Percentiles rank a stretch among this genome's conserved stretches.
Evolutionary conservation across 768 basidiomycete genomes (phyloP).

Genomic region (Lentinus brumalis): DNA sequence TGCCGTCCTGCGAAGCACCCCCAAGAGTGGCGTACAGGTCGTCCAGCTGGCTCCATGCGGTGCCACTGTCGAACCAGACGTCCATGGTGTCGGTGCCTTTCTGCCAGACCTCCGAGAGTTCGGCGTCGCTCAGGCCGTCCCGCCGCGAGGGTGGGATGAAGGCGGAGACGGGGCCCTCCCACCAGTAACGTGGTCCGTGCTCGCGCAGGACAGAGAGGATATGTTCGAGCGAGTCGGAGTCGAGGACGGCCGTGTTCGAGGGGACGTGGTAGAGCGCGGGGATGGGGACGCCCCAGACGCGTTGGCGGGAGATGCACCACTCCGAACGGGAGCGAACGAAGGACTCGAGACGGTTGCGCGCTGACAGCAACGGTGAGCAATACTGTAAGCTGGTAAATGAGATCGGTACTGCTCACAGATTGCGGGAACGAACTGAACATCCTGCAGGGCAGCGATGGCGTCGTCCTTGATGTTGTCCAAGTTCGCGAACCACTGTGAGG

Average conservation of each 20-base stretch:
- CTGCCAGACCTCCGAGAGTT: slow-evolving; percentile 52
- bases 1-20: slow-evolving; percentile 11
- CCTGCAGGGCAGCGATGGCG: slow-evolving; percentile 67
- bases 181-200: slow-evolving; percentile 87
- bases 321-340: slow-evolving; percentile 89
- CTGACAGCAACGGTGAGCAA: slow-evolving; percentile 40
- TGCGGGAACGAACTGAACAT: slow-evolving; percentile 76
- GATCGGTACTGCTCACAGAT: slow-evolving; percentile 51
- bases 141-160: slow-evolving; percentile 70
- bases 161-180: slow-evolving; percentile 80
- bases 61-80: slow-evolving; percentile 98
- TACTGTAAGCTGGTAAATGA: slow-evolving; percentile 9
- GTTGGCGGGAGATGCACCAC: slow-evolving; percentile 98
- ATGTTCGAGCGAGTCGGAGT: slow-evolving; percentile 63
- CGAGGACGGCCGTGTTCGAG: slow-evolving; percentile 66
- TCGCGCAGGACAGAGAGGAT: slow-evolving; percentile 74
- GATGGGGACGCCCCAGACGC: slow-evolving; percentile 97
- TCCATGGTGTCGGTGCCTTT: slow-evolving; percentile 97
- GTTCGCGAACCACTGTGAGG: slow-evolving; percentile 98
- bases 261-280: slow-evolving; percentile 75
- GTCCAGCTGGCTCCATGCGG: slow-evolving; percentile 83
- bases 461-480: slow-evolving; percentile 79
- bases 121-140: slow-evolving; percentile 39
- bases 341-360: slow-evolving; percentile 83
- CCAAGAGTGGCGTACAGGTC: slow-evolving; percentile 38